These are phyloP conservation scores for Globisporangium nunn DNA, from an alignment of 352 stramenopile genomes.

Conservation along the genomic window DNA sequence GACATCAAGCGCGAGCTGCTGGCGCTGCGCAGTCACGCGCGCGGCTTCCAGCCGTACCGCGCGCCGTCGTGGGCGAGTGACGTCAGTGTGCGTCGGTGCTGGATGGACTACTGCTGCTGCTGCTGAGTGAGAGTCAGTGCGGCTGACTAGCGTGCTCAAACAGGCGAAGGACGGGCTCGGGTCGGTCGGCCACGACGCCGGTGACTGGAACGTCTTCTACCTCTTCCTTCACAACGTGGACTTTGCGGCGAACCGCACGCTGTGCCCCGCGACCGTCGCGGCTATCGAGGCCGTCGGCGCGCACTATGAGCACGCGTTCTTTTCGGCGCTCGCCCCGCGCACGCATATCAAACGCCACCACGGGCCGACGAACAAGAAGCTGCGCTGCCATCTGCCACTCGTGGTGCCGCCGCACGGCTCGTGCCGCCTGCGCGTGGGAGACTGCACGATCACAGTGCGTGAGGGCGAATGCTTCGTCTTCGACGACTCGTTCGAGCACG, in stretches of 20 bases:
- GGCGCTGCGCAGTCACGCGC: constrained; percentile 22
- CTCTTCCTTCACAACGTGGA: constrained; percentile 84
- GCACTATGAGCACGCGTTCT: constrained; percentile 84
- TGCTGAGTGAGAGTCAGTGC: background rate
- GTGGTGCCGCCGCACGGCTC: constrained; percentile 48
- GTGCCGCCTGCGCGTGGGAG: constrained; percentile 67
- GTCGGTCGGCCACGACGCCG: constrained; percentile 65
- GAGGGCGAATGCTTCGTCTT: constrained; percentile 94
- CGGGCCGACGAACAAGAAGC: constrained; percentile 90
- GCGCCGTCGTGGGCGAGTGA: constrained; percentile 65
- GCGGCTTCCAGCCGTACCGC: constrained; percentile 71
- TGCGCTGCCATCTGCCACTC: constrained; percentile 81
- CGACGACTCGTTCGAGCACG: constrained; percentile 98
- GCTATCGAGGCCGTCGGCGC: constrained; percentile 50
- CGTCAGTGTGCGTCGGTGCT: constrained; percentile 22
- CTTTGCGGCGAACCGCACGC: constrained; percentile 53
- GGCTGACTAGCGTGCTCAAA: background rate
- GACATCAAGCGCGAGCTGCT: constrained; percentile 63
- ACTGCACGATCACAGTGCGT: constrained; percentile 56
- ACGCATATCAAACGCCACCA: constrained; percentile 83
- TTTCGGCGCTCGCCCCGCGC: constrained; percentile 73
- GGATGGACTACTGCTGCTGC: background rate
- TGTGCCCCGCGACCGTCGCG: constrained; percentile 55
- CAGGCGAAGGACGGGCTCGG: constrained; percentile 67
- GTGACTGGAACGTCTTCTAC: constrained; percentile 88